phyloP scores from a whole-genome alignment of 164 flowering plant species.

The Magnolia sinica region DNA sequence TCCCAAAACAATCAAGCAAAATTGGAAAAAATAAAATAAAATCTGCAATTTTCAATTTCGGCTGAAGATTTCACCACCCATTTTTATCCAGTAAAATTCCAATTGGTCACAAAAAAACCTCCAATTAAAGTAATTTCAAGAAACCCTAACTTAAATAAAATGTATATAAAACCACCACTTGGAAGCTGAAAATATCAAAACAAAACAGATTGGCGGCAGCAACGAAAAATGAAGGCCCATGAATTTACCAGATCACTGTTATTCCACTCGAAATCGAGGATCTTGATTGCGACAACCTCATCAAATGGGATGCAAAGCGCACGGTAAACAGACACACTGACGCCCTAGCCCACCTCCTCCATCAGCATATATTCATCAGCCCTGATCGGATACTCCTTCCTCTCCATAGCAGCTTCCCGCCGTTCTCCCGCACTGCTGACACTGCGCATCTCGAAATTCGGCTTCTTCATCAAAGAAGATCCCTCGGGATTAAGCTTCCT shows the following conservation, averaged over 20 bases:
- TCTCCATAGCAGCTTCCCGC: constrained; percentile 32
- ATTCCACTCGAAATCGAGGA: constrained; percentile 78
- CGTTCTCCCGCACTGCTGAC: background rate
- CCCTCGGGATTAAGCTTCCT: background rate
- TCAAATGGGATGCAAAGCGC: constrained; percentile 61
- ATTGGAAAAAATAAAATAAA: background rate
- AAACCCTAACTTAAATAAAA: too few species aligned
- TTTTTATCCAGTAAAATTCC: background rate
- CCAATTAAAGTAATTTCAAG: background rate
- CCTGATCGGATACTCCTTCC: constrained; percentile 79
- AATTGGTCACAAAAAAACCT: background rate
- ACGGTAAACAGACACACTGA: constrained; percentile 72
- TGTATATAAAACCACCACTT: too few species aligned
- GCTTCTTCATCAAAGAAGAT: constrained; percentile 1
- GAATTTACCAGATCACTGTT: constrained; percentile 64
- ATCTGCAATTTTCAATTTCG: background rate
- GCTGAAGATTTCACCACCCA: background rate
- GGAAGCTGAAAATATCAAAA: background rate
- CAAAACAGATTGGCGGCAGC: background rate
- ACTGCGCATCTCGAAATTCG: constrained; percentile 1
- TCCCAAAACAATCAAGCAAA: background rate
- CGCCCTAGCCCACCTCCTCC: constrained; percentile 87
- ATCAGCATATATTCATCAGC: constrained; percentile 52
- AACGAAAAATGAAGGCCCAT: background rate
- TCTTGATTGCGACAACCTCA: constrained; percentile 84